Conservation (phyloP, 2,329 filamentous ascomycete species). For the Trichoderma endophyticum region DNA sequence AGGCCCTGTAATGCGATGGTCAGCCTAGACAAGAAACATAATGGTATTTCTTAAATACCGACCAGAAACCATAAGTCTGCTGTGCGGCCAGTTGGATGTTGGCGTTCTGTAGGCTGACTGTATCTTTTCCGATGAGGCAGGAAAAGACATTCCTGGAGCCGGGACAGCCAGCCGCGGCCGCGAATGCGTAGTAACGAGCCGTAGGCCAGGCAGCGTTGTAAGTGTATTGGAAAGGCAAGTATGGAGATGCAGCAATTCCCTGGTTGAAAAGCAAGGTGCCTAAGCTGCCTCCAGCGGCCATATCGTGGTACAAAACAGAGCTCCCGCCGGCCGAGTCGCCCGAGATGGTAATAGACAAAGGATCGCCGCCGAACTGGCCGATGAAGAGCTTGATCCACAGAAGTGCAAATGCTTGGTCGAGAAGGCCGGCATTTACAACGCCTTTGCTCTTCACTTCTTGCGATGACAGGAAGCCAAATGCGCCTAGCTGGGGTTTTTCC, state of each 20-base stretch:
- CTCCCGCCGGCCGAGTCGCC: background rate
- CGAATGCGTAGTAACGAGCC: background rate
- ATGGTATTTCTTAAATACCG: background rate
- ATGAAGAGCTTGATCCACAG: background rate
- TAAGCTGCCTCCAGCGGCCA: background rate
- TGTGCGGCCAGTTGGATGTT: background rate
- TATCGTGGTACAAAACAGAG: background rate
- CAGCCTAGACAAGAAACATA: background rate
- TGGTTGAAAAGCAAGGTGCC: background rate
- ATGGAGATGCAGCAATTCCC: background rate
- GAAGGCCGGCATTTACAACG: slow-evolving; percentile 37
- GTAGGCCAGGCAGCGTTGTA: background rate
- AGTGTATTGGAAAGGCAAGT: background rate
- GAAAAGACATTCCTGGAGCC: background rate
- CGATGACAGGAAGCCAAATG: slow-evolving; percentile 71
- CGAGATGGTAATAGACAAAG: background rate
- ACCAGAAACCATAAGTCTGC: background rate
- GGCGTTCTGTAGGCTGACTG: background rate
- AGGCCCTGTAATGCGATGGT: background rate
- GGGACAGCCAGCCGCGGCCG: background rate
- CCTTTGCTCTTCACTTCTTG: slow-evolving; percentile 65
- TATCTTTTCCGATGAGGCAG: background rate
- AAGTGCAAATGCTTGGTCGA: background rate
- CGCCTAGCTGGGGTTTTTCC: slow-evolving; percentile 46
- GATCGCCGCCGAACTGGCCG: background rate